A percentile compares a stretch with the other conserved stretches of the same genome.
These are phyloP conservation scores for Fraxinus excelsior DNA, from an alignment of 257 asterid species.

Conservation along the genomic window DNA sequence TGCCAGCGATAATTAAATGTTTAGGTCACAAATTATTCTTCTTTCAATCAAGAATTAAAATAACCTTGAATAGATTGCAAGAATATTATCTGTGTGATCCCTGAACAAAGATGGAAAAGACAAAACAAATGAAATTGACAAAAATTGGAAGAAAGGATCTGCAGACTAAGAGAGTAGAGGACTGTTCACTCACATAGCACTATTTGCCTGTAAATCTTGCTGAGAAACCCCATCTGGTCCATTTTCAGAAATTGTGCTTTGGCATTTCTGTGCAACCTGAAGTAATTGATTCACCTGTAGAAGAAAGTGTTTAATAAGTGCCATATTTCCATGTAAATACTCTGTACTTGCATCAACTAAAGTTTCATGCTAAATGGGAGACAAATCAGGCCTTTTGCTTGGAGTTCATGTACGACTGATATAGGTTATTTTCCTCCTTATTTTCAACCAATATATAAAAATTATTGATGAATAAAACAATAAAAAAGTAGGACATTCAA, in stretches of 20 bases:
- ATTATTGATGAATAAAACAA: too few relatives aligned
- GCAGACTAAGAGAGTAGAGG: neutral
- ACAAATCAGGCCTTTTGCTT: too few relatives aligned
- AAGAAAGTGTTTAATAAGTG: conserved; percentile 20
- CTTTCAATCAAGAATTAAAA: neutral
- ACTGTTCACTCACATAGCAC: conserved; percentile 68
- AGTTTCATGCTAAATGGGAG: conserved; percentile 6
- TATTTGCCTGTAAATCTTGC: conserved; percentile 85
- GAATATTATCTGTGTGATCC: neutral
- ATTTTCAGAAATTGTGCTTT: conserved; percentile 76
- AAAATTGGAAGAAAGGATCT: neutral
- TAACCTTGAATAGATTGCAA: neutral
- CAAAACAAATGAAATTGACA: neutral
- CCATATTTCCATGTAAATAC: neutral
- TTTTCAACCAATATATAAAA: too few relatives aligned
- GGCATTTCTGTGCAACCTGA: conserved; percentile 98
- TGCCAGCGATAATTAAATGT: too few relatives aligned
- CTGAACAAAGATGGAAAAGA: neutral
- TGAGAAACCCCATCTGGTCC: conserved; percentile 85
- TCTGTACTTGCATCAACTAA: neutral
- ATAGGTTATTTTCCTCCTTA: too few relatives aligned
- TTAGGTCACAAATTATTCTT: too few relatives aligned
- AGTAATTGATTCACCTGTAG: conserved; percentile 83
- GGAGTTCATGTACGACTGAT: too few relatives aligned
- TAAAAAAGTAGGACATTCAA: too few relatives aligned